Base-by-base conservation (phyloP, 768 basidiomycete species). In the Hemileccinum rubropunctum region DNA sequence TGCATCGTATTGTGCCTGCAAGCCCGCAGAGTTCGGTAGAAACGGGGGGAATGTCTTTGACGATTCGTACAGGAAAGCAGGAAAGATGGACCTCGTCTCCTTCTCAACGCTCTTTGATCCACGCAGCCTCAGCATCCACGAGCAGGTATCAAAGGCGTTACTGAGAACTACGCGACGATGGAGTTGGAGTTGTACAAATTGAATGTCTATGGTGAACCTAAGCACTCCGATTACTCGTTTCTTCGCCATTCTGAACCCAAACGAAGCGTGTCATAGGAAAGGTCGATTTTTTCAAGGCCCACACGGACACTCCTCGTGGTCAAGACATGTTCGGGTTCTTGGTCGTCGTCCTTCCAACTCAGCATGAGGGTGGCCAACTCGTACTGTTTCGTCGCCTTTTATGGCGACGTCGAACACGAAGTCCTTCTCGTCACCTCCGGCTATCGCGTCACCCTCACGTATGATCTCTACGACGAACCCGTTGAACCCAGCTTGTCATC, bases 281-380 rank as follows among this genome's bases (percentile, higher is more conserved):
- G 23, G 54, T 47, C 0, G 48, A 53, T 23, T 57, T 52, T 11
- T 57, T 50, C 45, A 57, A 53, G 32, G 42, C 46, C 0, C 54
- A 56, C 37, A 52, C 49, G 14, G 54, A 56, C n/a, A 79, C 78
- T 0, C 77, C 76, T 3, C 71, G 73, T 4, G 55, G 62, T 8
- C 64, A 67, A 10, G 54, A 57, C 23, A 80, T 80, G 73, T 75
- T 82, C 30, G 80, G 76, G 2, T 80, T 79, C 1, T 69, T 83
- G 10, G 73, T 81, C 1, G 54, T 81, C 34, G 68, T 76, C 15
- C 71, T 79, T 44, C 80, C 79, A 14, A 74, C 74, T 1, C 18
- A 54, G 0, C 55, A 58, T 35, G 48, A 46, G 10, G 48, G 55
- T 4, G 55, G 57, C 13, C 51, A 54, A 43, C 23, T 58, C 11